These are phyloP conservation scores for Thielaviopsis punctulata DNA, from an alignment of 2,329 filamentous ascomycete genomes.

Conservation along the genomic window DNA sequence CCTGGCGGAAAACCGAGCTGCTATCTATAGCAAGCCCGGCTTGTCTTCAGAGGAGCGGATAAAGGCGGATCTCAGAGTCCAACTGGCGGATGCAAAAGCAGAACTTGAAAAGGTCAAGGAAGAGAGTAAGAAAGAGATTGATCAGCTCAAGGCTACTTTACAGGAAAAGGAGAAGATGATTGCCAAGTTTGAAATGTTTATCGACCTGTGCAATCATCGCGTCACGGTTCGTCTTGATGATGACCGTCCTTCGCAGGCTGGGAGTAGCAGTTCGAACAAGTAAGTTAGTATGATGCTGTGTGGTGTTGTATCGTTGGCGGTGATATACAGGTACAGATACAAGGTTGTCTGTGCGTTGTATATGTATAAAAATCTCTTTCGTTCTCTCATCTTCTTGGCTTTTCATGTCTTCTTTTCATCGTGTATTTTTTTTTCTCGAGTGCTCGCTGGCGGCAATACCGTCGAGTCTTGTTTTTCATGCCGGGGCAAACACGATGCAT, in stretches of 20 bases:
- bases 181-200: slow-evolving; percentile 49
- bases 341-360: neutral
- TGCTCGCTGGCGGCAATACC: neutral
- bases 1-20: slow-evolving; percentile 41
- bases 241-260: slow-evolving; percentile 14
- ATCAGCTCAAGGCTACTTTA: slow-evolving; percentile 39
- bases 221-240: slow-evolving; percentile 40
- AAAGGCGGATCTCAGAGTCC: slow-evolving; percentile 40
- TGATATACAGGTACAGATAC: neutral
- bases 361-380: neutral
- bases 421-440: neutral
- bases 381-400: neutral
- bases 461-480: neutral
- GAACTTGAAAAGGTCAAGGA: slow-evolving; percentile 38
- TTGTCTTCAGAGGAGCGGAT: slow-evolving; percentile 47
- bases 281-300: neutral
- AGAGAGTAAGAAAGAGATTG: slow-evolving; percentile 40
- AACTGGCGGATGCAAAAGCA: slow-evolving; percentile 40
- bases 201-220: slow-evolving; percentile 50
- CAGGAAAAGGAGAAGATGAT: slow-evolving; percentile 47
- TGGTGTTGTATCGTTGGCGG: neutral
- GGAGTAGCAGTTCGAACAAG: slow-evolving; percentile 9
- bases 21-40: slow-evolving; percentile 49
- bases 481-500: neutral
- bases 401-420: neutral